Conservation (phyloP, 192 early-diverging fungal genomes). For the Gigaspora rosea region DNA sequence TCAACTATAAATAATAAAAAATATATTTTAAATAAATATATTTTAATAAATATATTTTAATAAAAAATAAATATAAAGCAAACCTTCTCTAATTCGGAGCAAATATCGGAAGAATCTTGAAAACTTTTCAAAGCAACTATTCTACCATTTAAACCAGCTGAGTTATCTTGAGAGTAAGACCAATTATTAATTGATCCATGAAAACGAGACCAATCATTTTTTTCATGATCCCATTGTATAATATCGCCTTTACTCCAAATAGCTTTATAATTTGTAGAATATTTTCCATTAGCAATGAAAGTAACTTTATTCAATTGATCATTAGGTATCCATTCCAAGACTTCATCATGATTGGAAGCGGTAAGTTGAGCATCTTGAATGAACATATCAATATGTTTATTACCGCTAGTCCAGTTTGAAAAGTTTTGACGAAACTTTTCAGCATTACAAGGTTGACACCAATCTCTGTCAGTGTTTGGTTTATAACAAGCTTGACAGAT, state of each 20-base stretch:
- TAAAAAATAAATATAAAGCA: no score
- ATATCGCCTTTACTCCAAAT: no score
- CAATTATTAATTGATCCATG: no score
- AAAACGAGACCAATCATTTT: no score
- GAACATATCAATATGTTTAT: neutral
- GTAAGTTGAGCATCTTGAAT: neutral
- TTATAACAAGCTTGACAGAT: neutral
- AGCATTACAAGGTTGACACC: neutral
- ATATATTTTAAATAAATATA: neutral
- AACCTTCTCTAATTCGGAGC: no score
- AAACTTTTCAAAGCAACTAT: no score
- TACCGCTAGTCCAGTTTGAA: neutral
- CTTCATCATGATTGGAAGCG: neutral
- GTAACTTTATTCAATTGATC: neutral
- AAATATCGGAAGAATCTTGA: no score
- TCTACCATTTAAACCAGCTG: no score
- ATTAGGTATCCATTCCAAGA: neutral
- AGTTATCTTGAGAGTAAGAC: no score
- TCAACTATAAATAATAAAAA: neutral
- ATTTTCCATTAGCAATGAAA: neutral
- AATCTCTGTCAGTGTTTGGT: neutral
- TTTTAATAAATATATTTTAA: no score
- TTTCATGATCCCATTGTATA: no score
- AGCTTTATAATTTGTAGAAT: no score
- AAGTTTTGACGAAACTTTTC: neutral